Evolutionary conservation across 2,329 filamentous ascomycete genomes (phyloP).

Genomic region (Beauveria sp.): DNA sequence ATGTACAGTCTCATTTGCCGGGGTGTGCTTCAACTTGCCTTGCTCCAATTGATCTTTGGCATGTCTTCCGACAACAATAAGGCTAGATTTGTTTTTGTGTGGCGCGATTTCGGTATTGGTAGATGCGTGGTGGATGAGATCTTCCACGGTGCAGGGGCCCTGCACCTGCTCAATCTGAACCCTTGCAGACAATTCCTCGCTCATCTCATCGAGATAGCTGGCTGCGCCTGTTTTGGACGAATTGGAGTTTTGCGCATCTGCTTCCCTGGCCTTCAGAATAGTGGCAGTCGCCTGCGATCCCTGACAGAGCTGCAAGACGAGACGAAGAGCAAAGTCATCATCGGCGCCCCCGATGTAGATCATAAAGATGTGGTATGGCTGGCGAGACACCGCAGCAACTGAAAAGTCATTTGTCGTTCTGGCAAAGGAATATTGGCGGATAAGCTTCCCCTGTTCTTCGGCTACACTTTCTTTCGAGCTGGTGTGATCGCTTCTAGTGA

Average conservation of each 20-base stretch:
- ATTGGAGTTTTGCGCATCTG: not conserved
- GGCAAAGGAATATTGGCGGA: slow-evolving; percentile 50
- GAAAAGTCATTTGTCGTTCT: slow-evolving; percentile 48
- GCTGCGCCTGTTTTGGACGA: slow-evolving; percentile 11
- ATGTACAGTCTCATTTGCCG: slow-evolving; percentile 15
- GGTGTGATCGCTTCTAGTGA: slow-evolving; percentile 48
- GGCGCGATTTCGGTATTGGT: not conserved
- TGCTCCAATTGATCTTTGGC: slow-evolving; percentile 15
- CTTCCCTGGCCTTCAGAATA: slow-evolving; percentile 37
- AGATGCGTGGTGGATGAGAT: slow-evolving; percentile 17
- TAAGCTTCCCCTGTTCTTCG: slow-evolving; percentile 31
- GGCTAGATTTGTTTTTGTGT: slow-evolving; percentile 12
- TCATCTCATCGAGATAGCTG: slow-evolving; percentile 6
- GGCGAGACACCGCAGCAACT: slow-evolving; percentile 53
- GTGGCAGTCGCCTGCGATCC: slow-evolving; percentile 74
- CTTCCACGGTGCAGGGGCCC: slow-evolving; percentile 16
- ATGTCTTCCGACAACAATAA: slow-evolving; percentile 19
- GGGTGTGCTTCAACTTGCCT: slow-evolving; percentile 16
- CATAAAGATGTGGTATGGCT: slow-evolving; percentile 76
- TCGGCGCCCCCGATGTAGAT: slow-evolving; percentile 82
- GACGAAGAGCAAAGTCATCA: slow-evolving; percentile 68
- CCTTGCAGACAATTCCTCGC: slow-evolving; percentile 12
- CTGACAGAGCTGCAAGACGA: slow-evolving; percentile 77
- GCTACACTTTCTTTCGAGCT: slow-evolving; percentile 36
- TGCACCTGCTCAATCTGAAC: slow-evolving; percentile 17